Conservation (phyloP, 345 rosid species). For the Reutealis trisperma region DNA sequence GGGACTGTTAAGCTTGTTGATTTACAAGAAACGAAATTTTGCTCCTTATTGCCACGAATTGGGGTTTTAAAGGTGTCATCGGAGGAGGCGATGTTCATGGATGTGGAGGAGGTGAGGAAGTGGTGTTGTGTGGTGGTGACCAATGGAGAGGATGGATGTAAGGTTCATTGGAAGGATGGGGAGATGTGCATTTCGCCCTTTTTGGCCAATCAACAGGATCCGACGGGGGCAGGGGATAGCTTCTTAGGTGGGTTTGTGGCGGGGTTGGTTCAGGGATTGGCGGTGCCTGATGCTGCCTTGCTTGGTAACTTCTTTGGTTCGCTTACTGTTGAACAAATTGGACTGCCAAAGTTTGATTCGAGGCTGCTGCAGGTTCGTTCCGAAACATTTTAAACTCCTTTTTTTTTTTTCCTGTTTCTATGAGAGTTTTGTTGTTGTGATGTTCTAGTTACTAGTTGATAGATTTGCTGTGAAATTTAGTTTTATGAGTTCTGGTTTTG, state of each 20-base stretch:
- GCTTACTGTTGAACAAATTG: slow-evolving; percentile 84
- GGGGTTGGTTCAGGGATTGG: slow-evolving; percentile 75
- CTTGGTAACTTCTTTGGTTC: slow-evolving; percentile 90
- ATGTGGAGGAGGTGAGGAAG: slow-evolving; percentile 69
- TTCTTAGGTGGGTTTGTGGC: slow-evolving; percentile 79
- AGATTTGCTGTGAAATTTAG: background rate
- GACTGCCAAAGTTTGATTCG: slow-evolving; percentile 70
- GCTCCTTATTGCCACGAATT: slow-evolving; percentile 53
- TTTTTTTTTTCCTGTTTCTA: background rate
- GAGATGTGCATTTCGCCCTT: slow-evolving; percentile 60
- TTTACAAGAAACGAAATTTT: slow-evolving; percentile 61
- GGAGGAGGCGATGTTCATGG: slow-evolving; percentile 83
- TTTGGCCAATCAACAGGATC: slow-evolving; percentile 74
- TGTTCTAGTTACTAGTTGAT: background rate
- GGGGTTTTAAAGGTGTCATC: slow-evolving; percentile 84
- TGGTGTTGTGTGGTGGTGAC: slow-evolving; percentile 89
- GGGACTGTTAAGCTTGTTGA: slow-evolving; percentile 70
- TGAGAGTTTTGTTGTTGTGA: background rate
- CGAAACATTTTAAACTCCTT: background rate
- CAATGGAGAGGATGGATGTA: slow-evolving; percentile 81
- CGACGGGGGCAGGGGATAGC: slow-evolving; percentile 98
- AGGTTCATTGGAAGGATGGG: slow-evolving; percentile 55
- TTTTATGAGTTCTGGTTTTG: background rate
- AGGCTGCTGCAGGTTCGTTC: slow-evolving; percentile 67
- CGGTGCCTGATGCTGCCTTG: slow-evolving; percentile 90